Base-by-base conservation (phyloP, 2,329 filamentous ascomycete species). In the Chrysoporthe puriensis region DNA sequence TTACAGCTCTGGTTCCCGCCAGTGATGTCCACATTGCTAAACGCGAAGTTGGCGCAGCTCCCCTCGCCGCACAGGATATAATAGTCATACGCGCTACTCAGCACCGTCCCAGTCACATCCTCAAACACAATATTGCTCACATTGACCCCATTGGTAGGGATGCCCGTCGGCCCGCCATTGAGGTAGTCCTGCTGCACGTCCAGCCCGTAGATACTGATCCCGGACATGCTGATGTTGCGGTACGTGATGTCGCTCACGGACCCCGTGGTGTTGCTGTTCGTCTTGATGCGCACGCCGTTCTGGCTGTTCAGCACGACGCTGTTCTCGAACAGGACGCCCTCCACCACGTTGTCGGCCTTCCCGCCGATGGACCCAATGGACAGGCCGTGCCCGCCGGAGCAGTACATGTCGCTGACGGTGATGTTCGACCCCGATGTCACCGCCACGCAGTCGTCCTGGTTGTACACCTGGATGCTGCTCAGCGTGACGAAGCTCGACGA, bases 361-460 rank as follows among this genome's bases (percentile, higher is more conserved):
- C 82, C 83, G 48, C 80, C 84, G 9, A 82, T 79, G 14, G 77
- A 80, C 40, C 80, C 80, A 58, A 80, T 82, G 16, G 79, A 81
- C 9, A 82, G 74, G 44, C 80, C 80, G 68, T 82, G 81, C 2
- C 81, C 80, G 46, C 80, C 80, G 34, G 75, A 80, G 77, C 83
- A 85, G 72, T 77, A 74, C 8, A 81, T 77, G 54, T 75, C 77
- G 32, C 76, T 80, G 74, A 85, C 83, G 62, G 77, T 79, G 69
- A 85, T 84, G 72, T 83, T 77, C 40, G 76, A 79, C 1, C 83
- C 83, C 2, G 84, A 86, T 78, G 87, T 89, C 69, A 86, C 74
- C 36, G 86, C 86, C 8, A 89, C 79, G 71, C 86, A 89, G 73
- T 89, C 86, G 68, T 89, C 86, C 77, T 89, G 86, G 79, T 88